These are phyloP conservation scores for Hippophae rhamnoides DNA, from an alignment of 306 rosid species.

Conservation along the genomic window DNA sequence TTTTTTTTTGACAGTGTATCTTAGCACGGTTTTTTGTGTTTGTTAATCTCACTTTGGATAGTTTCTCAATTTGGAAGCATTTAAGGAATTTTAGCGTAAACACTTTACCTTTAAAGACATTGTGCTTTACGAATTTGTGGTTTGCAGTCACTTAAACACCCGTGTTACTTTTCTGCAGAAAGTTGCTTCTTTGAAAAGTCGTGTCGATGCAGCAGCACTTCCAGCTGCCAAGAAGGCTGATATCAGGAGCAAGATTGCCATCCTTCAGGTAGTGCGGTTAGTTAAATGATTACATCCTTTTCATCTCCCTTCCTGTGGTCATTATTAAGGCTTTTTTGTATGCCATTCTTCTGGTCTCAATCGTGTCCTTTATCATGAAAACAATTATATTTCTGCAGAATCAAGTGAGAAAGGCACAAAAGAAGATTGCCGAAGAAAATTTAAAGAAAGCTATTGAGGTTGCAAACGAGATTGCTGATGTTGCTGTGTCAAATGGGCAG, in stretches of 20 bases:
- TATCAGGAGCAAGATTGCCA: constrained; percentile 56
- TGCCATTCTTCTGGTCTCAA: not conserved
- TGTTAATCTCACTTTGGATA: no score
- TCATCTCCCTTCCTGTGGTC: not conserved
- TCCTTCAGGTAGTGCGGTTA: constrained; percentile 52
- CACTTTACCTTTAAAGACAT: not conserved
- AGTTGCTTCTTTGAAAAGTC: constrained; percentile 71
- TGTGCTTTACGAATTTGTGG: not conserved
- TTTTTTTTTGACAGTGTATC: no score
- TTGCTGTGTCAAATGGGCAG: constrained; percentile 59
- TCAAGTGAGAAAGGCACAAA: constrained; percentile 75
- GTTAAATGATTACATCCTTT: not conserved
- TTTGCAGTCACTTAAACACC: constrained; percentile 7
- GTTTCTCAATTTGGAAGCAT: no score
- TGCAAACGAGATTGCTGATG: constrained; percentile 60
- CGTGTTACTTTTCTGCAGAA: constrained; percentile 29
- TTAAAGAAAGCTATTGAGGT: constrained; percentile 57
- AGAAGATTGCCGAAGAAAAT: constrained; percentile 81
- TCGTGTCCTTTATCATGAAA: not conserved
- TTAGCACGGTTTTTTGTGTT: no score
- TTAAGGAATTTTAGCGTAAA: no score
- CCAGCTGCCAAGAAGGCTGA: constrained; percentile 86
- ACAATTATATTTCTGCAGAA: constrained; percentile 32
- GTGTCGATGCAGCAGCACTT: constrained; percentile 63
- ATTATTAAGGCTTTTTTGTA: not conserved